A percentile compares a stretch with the other conserved stretches of the same genome.
These are phyloP conservation scores for Pseudoscleropodium purum DNA, from an alignment of 225 moss, liverwort and hornwort genomes.

Conservation along the genomic window DNA sequence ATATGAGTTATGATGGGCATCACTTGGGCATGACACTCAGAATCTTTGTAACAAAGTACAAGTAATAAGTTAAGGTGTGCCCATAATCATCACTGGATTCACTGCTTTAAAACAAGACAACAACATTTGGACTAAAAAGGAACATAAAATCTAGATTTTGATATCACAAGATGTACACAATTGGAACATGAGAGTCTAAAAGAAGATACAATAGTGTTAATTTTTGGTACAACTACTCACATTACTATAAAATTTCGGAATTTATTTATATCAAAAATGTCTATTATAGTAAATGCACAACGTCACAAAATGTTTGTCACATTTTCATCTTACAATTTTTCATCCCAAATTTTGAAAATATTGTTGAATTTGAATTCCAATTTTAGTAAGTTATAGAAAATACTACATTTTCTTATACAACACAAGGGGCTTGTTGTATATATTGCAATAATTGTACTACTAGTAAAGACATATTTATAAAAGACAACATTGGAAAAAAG, in stretches of 20 bases:
- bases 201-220: neutral
- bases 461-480: neutral
- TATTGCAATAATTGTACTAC: neutral
- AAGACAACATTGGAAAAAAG: rapidly evolving
- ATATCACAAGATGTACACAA: too few relatives aligned
- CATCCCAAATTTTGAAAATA: neutral
- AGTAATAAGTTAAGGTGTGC: neutral
- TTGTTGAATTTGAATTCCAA: neutral
- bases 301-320: neutral
- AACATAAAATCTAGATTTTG: neutral
- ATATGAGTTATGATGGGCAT: neutral
- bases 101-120: neutral
- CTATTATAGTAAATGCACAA: neutral
- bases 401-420: neutral
- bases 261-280: too few relatives aligned
- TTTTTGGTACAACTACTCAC: neutral
- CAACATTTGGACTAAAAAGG: neutral
- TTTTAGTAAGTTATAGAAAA: neutral
- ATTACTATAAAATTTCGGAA: neutral
- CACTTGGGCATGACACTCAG: neutral
- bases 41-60: neutral
- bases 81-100: neutral
- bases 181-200: rapidly evolving
- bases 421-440: rapidly evolving
- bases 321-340: neutral